A percentile compares a stretch with the other conserved stretches of the same genome.
These are phyloP conservation scores for Solanum sparsipilum DNA, from an alignment of 257 asterid species.

Conservation along the genomic window DNA sequence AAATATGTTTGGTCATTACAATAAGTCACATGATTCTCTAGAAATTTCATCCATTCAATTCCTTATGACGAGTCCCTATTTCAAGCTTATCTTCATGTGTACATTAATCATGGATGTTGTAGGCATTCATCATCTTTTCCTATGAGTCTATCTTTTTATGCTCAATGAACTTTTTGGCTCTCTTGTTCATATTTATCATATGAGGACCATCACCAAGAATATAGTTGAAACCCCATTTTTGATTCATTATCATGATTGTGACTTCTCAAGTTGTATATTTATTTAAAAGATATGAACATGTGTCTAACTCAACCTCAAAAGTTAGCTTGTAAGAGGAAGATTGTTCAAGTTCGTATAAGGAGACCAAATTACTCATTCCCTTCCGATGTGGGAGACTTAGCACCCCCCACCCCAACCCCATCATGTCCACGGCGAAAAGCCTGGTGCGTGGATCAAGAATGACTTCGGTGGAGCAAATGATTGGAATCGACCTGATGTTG, in stretches of 20 bases:
- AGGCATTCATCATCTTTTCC: not conserved
- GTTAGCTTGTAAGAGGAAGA: rapidly evolving
- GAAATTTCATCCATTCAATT: not conserved
- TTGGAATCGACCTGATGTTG: too few relatives aligned
- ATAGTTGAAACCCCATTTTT: not conserved
- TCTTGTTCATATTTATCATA: not conserved
- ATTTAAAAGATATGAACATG: not conserved
- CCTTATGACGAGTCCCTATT: not conserved
- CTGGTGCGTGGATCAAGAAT: not conserved
- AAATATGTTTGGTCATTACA: not conserved
- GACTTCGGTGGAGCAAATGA: not conserved
- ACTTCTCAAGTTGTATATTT: not conserved
- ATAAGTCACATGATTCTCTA: not conserved
- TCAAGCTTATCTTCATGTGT: not conserved
- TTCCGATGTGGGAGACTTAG: not conserved
- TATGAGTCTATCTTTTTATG: not conserved
- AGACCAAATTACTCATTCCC: not conserved
- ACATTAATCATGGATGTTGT: not conserved
- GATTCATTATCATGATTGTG: not conserved
- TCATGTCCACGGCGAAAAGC: not conserved
- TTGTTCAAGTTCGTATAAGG: too few relatives aligned
- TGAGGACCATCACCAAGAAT: not conserved
- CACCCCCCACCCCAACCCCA: not conserved
- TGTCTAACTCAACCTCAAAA: not conserved
- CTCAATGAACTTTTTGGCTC: not conserved